These are phyloP conservation scores for Ceriops decandra DNA, from an alignment of 345 rosid species.

Conservation along the genomic window DNA sequence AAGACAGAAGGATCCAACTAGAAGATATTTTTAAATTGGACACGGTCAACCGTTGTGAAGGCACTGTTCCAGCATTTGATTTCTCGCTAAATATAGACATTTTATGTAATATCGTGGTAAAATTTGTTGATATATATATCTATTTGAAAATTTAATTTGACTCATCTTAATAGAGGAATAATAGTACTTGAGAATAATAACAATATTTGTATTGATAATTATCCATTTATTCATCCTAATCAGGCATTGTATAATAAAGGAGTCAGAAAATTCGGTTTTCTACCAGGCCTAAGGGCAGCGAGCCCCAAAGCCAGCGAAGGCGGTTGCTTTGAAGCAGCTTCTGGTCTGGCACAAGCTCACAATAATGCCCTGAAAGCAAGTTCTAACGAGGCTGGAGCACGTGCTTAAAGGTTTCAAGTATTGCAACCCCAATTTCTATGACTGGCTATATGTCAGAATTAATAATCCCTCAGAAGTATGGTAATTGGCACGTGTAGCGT, in stretches of 20 bases:
- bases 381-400: constrained; percentile 33
- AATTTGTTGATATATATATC: too few species aligned
- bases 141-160: too few species aligned
- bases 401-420: constrained; percentile 34
- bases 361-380: constrained; percentile 33
- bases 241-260: constrained; percentile 45
- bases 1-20: too few species aligned
- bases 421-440: constrained; percentile 41
- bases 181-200: too few species aligned
- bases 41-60: too few species aligned
- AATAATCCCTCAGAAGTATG: constrained; percentile 34
- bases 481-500: constrained; percentile 14
- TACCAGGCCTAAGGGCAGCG: constrained; percentile 36
- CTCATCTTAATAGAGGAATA: too few species aligned
- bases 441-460: constrained; percentile 38
- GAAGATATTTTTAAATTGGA: too few species aligned
- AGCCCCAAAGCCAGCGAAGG: constrained; percentile 31
- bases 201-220: neutral
- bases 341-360: constrained; percentile 43
- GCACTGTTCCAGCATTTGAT: too few species aligned
- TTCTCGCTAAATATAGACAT: too few species aligned
- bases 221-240: neutral
- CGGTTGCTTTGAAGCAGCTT: constrained; percentile 47
- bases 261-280: constrained; percentile 48
- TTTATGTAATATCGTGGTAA: too few species aligned